Base-by-base conservation (phyloP, 2,329 filamentous ascomycete genomes). In the Alternaria brassicicola region DNA sequence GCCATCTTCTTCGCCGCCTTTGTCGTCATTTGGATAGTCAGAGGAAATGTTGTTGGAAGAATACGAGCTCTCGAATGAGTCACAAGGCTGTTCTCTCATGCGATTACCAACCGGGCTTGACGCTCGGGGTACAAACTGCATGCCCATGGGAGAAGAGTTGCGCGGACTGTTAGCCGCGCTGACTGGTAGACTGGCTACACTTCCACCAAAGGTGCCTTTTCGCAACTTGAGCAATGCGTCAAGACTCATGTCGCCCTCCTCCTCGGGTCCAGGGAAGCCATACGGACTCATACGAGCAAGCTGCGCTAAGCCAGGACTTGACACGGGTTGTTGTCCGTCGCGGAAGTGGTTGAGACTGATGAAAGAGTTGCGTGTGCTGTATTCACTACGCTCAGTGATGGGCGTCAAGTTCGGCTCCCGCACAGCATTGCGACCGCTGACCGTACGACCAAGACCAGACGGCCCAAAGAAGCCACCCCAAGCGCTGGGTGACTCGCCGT, bases 311-410 rank as follows among this genome's bases (percentile, higher is more conserved):
- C 90, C 90, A 0, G 92, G 90, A 64, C 89, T 92, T 30, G 88
- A 82, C 2, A 92, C 69, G 0, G 83, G 78, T 31, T 74, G 55
- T 74, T 79, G 38, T 80, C 85, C 56, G 82, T 86, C 58, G 10
- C 78, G 73, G 58, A 79, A 78, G 52, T 80, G 78, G 23, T 86
- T 86, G 61, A 94, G 80, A 57, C 89, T 92, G 80, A 96, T 91
- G 57, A 96, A 86, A 1, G 91, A 96, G 74, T 97, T 98, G 42
- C 95, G 88, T 58, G 96, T 97, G 39, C 92, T 97, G 81, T 96
- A 97, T 78, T 99, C 95, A 58, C 92, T 96, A 12, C 93, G 87
- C 76, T 98, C 95, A 0, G 94, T 98, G 68, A 99, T 98, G 6
- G 95, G 95, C 1, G 95, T 98, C 46, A 99, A 81, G 69, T 95